Evolutionary conservation across 2,329 filamentous ascomycete genomes (phyloP), one percentile per base, ranked within the genome.

Genomic region (Amphichorda felina): DNA sequence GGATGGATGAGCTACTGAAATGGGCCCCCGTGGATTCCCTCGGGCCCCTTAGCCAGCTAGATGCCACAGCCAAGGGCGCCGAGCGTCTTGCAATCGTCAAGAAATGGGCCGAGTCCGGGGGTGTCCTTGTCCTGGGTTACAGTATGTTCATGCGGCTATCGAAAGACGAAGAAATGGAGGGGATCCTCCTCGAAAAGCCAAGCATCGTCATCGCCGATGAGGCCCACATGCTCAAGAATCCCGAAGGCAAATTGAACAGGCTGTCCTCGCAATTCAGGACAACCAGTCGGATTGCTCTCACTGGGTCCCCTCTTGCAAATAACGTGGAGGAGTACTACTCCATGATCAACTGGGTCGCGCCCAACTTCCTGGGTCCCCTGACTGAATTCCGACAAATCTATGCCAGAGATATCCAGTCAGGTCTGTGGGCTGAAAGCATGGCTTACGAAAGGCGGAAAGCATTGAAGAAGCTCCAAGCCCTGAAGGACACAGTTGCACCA

Each of bases 331-430:
- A 95, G 47, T 94, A 94, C 49, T 86, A 79, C 49, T 63, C 77
- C n/a, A 84, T 94, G 74, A 80, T 94, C 39, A 72, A 88, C 42
- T 94, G 86, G 85, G 76, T 91, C 34, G 79, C 84, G 2, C 82
- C 83, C 0, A 75, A 74, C 17, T 94, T 84, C 50, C 65, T 94
- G 3, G 86, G 85, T 1, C 66, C 72, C 4, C 56, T 68, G 8
- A 47, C 56, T 1, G 79, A 88, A 47, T 95, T 95, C 53, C 69
- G 65, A 15, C 52, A 64, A 1, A 70, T 77, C n/a, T 94, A 81
- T 50, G 70, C 75, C 5, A 68, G 66, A 3, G 83, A 84, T 0
- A 94, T 95, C 42, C 66, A 79, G 36, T 60, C 70, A 9, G 88
- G 88, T 2, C 65, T 88, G 2, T 81, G 72, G 39, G 50, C 56